Evolutionary conservation across 176 grass and related monocot genomes (phyloP).

Genomic region (Rhynchospora pubera): DNA sequence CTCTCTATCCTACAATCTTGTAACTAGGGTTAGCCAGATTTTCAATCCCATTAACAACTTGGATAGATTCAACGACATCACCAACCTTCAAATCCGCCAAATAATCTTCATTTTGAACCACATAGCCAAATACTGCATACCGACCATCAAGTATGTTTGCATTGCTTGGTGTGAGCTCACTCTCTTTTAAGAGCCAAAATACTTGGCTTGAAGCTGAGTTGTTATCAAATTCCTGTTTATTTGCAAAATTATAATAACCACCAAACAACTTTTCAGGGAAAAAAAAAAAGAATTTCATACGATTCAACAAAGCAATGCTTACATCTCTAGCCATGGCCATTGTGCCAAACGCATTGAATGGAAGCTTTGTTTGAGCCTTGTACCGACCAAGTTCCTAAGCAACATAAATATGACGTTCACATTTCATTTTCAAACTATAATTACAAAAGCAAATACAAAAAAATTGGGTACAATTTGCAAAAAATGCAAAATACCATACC

Average conservation of each 20-base stretch:
- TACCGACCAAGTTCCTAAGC: conserved; percentile 89
- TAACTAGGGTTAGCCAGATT: conserved; percentile 94
- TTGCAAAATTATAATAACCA: not conserved
- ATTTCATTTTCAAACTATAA: not conserved
- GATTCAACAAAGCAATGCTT: conserved; percentile 24
- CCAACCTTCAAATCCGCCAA: conserved; percentile 94
- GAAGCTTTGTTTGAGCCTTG: conserved; percentile 93
- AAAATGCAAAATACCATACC: conserved; percentile 36
- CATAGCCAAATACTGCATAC: conserved; percentile 77
- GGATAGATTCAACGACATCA: conserved; percentile 90
- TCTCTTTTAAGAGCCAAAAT: conserved; percentile 98
- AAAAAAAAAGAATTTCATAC: conserved; percentile 7
- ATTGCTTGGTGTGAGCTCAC: conserved; percentile 97
- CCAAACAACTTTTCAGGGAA: not conserved
- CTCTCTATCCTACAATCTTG: conserved; percentile 67
- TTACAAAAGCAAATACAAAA: conserved; percentile 11
- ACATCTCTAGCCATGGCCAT: conserved; percentile 99
- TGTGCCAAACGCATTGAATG: conserved; percentile 97
- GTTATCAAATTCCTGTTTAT: conserved; percentile 86
- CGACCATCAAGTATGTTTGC: conserved; percentile 95
- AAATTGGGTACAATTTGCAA: not conserved
- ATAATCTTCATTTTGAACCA: conserved; percentile 80
- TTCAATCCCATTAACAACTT: conserved; percentile 80
- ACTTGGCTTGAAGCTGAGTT: conserved; percentile 96
- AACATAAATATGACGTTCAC: not conserved